These are phyloP conservation scores for Sordariomycetes sp. DNA, from an alignment of 2,329 filamentous ascomycete genomes.

Conservation along the genomic window DNA sequence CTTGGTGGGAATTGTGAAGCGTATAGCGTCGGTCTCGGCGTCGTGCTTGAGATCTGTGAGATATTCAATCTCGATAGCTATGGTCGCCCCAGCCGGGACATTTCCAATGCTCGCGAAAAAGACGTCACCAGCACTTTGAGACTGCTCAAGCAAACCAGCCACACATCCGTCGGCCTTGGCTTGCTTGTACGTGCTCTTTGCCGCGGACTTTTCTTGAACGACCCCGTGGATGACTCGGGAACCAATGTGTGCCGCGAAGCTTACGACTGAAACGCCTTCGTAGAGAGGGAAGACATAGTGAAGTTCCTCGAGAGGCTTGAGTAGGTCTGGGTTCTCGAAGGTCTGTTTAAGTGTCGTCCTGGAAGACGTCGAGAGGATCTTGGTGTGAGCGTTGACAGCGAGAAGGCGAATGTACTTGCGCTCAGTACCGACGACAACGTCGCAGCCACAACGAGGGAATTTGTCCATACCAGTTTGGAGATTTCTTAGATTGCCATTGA, in stretches of 20 bases:
- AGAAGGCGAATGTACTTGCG: constrained; percentile 48
- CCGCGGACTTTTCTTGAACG: constrained; percentile 57
- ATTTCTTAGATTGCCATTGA: too few relatives aligned
- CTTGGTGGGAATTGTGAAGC: constrained; percentile 58
- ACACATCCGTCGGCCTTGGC: constrained; percentile 50
- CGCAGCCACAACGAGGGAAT: constrained; percentile 27
- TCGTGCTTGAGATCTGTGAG: constrained; percentile 66
- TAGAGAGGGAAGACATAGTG: constrained; percentile 64
- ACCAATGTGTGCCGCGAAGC: constrained; percentile 56
- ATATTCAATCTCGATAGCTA: constrained; percentile 55
- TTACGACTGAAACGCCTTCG: constrained; percentile 61
- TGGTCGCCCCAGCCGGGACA: constrained; percentile 45
- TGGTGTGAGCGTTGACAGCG: constrained; percentile 47
- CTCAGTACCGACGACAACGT: constrained; percentile 11
- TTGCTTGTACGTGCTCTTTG: constrained; percentile 47
- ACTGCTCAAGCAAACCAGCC: constrained; percentile 57
- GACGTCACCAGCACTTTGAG: constrained; percentile 50
- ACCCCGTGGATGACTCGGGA: constrained; percentile 50
- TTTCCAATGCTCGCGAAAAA: constrained; percentile 63
- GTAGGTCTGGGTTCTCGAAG: constrained; percentile 47
- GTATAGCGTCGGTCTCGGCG: constrained; percentile 55
- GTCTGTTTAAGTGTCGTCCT: constrained; percentile 42
- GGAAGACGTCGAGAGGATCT: constrained; percentile 45
- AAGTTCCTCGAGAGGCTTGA: constrained; percentile 29
- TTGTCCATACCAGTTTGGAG: too few relatives aligned